phyloP scores from a whole-genome alignment of 164 flowering plant species.

The Nymphaea thermarum region DNA sequence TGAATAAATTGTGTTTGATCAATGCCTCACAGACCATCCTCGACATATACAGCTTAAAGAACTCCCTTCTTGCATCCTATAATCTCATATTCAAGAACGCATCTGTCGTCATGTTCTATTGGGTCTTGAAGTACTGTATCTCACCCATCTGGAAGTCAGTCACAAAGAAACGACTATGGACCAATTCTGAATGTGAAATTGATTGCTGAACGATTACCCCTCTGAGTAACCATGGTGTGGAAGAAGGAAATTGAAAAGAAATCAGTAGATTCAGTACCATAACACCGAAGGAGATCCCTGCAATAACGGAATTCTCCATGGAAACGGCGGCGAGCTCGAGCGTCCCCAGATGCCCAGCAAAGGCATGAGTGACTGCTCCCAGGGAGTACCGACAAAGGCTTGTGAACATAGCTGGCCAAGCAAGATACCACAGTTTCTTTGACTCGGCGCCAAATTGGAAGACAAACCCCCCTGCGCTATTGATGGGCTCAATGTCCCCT shows the following conservation, averaged over 20 bases:
- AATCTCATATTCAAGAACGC: no score
- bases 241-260: background rate
- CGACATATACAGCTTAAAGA: no score
- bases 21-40: no score
- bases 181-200: no score
- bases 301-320: conserved; percentile 16
- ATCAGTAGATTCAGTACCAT: conserved; percentile 5
- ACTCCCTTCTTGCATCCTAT: no score
- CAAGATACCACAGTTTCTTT: conserved; percentile 14
- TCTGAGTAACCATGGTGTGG: no score
- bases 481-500: conserved; percentile 9
- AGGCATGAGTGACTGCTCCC: conserved; percentile 14
- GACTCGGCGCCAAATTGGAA: conserved; percentile 10
- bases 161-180: no score
- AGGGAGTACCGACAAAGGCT: conserved; percentile 12
- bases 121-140: no score
- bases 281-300: conserved; percentile 14
- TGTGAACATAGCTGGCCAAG: conserved; percentile 15
- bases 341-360: conserved; percentile 14
- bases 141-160: no score
- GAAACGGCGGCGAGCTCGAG: conserved; percentile 16
- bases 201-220: no score
- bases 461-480: conserved; percentile 1
- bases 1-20: no score
- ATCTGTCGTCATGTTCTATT: no score